Evolutionary conservation across 768 basidiomycete species (phyloP).

Genomic region (Boletus sp.): DNA sequence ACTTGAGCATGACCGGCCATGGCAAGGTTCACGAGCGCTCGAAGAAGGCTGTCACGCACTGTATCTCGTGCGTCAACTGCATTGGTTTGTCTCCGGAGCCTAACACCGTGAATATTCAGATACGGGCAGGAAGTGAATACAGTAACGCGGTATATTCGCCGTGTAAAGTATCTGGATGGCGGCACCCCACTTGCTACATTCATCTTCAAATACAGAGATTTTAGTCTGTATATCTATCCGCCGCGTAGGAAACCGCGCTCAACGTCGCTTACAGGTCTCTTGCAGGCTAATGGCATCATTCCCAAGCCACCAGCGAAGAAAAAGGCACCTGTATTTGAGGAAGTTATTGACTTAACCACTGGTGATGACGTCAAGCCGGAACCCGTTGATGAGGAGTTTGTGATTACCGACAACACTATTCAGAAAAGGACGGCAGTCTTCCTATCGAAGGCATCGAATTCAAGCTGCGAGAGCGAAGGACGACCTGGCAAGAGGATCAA

Average conservation of each 20-base stretch:
- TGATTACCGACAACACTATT: conserved; percentile 1
- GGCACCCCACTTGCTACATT: conserved; percentile 23
- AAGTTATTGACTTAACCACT: conserved; percentile 24
- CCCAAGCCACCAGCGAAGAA: conserved; percentile 10
- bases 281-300: conserved; percentile 28
- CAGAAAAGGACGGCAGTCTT: background rate
- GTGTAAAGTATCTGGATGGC: conserved; percentile 10
- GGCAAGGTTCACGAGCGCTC: conserved; percentile 29
- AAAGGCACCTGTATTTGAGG: background rate
- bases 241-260: background rate
- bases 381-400: conserved; percentile 4
- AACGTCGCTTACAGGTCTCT: conserved; percentile 16
- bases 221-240: conserved; percentile 13
- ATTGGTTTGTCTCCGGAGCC: background rate
- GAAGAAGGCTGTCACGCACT: conserved; percentile 31
- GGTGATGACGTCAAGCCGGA: conserved; percentile 8
- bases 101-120: conserved; percentile 9
- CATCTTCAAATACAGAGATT: conserved; percentile 30
- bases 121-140: conserved; percentile 21
- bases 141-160: background rate
- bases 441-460: conserved; percentile 2
- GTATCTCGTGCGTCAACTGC: conserved; percentile 22
- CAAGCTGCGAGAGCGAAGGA: background rate
- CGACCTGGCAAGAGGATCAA: conserved; percentile 27
- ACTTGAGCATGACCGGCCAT: background rate